Evolutionary conservation across 306 rosid species (phyloP), one percentile per base, ranked within the genome.

Genomic region (Cicer chorassanicum): DNA sequence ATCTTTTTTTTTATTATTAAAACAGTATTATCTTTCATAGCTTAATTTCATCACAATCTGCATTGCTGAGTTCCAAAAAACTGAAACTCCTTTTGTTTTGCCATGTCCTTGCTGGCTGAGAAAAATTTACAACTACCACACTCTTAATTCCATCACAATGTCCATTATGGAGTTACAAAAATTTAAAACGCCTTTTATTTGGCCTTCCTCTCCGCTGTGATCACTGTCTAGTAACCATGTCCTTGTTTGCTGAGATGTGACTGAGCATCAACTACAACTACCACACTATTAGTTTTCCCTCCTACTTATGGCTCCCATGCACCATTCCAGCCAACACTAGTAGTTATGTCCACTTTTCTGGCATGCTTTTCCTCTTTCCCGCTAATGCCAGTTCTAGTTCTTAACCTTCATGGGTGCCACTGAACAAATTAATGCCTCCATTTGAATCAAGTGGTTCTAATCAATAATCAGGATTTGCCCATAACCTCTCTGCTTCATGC

Each of bases 251-350:
- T 29, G 36, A 29, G 36, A 3, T 29, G 36, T 3, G 16, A 49
- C 19, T 24, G 1, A 51, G 72, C 66, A 42, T 73, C 59, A 63
- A 42, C 73, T 65, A 45, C 40, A 39, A 72, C 72, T 16, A 62
- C 48, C 40, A 43, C 36, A 72, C 40, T 65, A 65, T 39, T 72
- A 54, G 68, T 13, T 79, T 55, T 36, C 53, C 43, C 51, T 72
- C 10, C 53, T 44, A 53, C 60, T 40, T 34, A 63, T 41, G 57
- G 50, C 56, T 60, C 19, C 39, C 3, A 19, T 21, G 6, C 6
- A 19, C 39, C 51, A 48, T 78, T 70, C 65, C 56, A 69, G 69
- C 38, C 56, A 70, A 70, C 65, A 70, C 18, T 61, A 49, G 59
- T 21, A 12, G n/a, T 4, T 21, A 24, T 53, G 51, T 42, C 64